Conservation (phyloP, 73 alveolate genomes). For the Tetrahymena borealis region DNA sequence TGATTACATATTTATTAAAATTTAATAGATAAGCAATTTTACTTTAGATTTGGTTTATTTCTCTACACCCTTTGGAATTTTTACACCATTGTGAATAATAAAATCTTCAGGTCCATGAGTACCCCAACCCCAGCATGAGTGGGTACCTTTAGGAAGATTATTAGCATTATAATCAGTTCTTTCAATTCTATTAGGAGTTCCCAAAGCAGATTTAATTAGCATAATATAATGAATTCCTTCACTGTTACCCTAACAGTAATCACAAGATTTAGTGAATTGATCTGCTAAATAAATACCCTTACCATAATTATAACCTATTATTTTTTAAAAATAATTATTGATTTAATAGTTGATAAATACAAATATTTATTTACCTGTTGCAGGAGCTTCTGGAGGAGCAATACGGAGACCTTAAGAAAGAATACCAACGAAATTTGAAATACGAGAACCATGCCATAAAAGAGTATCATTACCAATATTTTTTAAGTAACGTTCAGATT, state of each 20-base stretch:
- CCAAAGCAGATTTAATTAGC: slow-evolving; percentile 85
- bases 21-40: not conserved
- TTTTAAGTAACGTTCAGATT: not conserved
- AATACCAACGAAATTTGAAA: slow-evolving; percentile 71
- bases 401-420: slow-evolving; percentile 70
- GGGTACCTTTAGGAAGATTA: slow-evolving; percentile 17
- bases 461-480: slow-evolving; percentile 47
- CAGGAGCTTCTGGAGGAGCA: slow-evolving; percentile 86
- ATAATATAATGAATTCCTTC: slow-evolving; percentile 62
- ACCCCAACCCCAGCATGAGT: slow-evolving; percentile 63
- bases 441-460: slow-evolving; percentile 80
- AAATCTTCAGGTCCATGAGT: slow-evolving; percentile 61
- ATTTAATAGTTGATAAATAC: not conserved
- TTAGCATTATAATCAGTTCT: slow-evolving; percentile 45
- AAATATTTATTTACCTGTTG: slow-evolving; percentile 52
- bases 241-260: slow-evolving; percentile 54
- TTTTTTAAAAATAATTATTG: not conserved
- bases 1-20: not conserved
- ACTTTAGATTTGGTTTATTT: not conserved
- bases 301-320: slow-evolving; percentile 71
- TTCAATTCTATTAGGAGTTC: slow-evolving; percentile 61
- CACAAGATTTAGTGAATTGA: slow-evolving; percentile 73
- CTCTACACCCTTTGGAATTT: not conserved
- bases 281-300: slow-evolving; percentile 97
- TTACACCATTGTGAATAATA: not conserved